Conservation (phyloP, 805 yeast genomes). For the Saccharomycopsis malanga region DNA sequence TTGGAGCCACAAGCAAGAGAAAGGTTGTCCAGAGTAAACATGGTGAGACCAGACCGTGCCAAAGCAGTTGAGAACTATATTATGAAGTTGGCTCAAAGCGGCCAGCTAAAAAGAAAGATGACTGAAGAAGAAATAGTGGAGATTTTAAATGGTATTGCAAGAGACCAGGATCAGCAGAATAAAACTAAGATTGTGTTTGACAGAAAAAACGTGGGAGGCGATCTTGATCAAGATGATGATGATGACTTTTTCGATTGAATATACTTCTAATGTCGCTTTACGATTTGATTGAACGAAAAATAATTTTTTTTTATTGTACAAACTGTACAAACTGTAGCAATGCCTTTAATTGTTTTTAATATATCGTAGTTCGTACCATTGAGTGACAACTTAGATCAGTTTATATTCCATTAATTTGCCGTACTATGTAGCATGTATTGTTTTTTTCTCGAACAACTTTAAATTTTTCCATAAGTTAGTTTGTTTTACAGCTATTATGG, state of each 20-base stretch:
- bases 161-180: slow-evolving; percentile 57
- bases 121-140: slow-evolving; percentile 76
- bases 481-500: too few relatives aligned
- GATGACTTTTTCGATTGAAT: slow-evolving; percentile 30
- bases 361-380: too few relatives aligned
- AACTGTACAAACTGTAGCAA: too few relatives aligned
- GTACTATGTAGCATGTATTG: too few relatives aligned
- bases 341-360: too few relatives aligned
- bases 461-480: too few relatives aligned
- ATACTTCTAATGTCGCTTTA: too few relatives aligned
- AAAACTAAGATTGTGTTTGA: slow-evolving; percentile 61
- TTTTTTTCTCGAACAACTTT: too few relatives aligned
- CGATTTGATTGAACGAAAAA: too few relatives aligned
- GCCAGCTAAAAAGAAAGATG: slow-evolving; percentile 68
- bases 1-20: slow-evolving; percentile 82
- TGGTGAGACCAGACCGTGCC: slow-evolving; percentile 90
- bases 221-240: slow-evolving; percentile 33
- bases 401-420: too few relatives aligned
- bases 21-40: slow-evolving; percentile 73
- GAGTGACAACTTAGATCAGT: too few relatives aligned
- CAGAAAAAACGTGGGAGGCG: slow-evolving; percentile 37
- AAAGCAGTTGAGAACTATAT: slow-evolving; percentile 78
- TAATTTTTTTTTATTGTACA: too few relatives aligned
- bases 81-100: slow-evolving; percentile 63
- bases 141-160: slow-evolving; percentile 73